Evolutionary conservation across 352 stramenopile genomes (phyloP), one percentile per base, ranked within the genome.

Genomic region (Phytophthora sp.): DNA sequence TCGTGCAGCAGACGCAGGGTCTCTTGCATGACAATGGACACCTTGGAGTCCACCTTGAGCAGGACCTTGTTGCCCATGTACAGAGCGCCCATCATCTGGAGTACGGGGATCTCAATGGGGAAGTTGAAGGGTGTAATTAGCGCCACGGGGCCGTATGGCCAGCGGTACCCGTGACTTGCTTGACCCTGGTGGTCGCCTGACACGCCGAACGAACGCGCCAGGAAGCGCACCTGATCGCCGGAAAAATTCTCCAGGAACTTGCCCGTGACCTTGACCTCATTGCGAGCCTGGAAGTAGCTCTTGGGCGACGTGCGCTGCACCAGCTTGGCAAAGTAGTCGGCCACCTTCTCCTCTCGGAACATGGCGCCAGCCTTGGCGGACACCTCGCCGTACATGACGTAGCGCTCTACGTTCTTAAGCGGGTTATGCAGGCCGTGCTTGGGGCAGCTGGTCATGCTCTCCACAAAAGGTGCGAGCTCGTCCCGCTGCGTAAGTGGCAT

Each of bases 91-190:
- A 99, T 99, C 42, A 99, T 78, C 84, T 99, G 97, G n/a, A 99
- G 85, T 55, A 99, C 88, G 1, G 97, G 97, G 77, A 99, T 99
- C 77, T 99, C 96, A 66, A 83, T 99, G 38, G 70, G 97, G 71
- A 99, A 99, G 79, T 99, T 99, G 80, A 99, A 99, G 8, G 97
- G 97, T 58, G 96, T 96, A 51, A 99, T 96, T 20, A 99, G 84
- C 26, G 95, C 94, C 20, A 99, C 96, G 3, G 96, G 91, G 20
- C 97, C 97, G 66, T 96, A 97, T 12, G 97, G 97, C 95, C 95
- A 99, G 52, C 97, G 94, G 83, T 99, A 95, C 33, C 97, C 97
- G 57, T 92, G 73, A 56, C 88, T 98, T 39, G 93, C 84, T 80
- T 99, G 97, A 24, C 97, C 97, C 53, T 89, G 79, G 76, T 99